A percentile compares a stretch with the other conserved stretches of the same genome.
Conservation (phyloP, 2,329 filamentous ascomycete genomes). For the Colletotrichum musae region DNA sequence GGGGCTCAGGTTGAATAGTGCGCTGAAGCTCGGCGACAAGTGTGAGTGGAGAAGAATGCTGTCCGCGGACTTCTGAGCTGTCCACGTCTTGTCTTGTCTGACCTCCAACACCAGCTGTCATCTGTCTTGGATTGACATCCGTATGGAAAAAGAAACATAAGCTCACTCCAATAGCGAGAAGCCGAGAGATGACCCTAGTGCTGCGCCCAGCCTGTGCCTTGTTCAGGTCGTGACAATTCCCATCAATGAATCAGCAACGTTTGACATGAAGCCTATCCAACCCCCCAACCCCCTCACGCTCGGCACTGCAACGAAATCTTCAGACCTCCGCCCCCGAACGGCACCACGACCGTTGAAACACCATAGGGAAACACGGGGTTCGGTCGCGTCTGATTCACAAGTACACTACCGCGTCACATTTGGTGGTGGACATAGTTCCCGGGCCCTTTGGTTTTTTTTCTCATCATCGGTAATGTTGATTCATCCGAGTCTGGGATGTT, state of each 20-base stretch:
- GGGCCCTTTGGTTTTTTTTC: not conserved
- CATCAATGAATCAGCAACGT: not conserved
- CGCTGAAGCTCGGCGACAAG: no score
- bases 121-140: not conserved
- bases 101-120: not conserved
- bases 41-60: no score
- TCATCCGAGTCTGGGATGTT: conserved; percentile 24
- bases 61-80: no score
- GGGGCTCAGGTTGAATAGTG: not conserved
- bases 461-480: conserved; percentile 23
- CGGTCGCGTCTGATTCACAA: conserved; percentile 12
- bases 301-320: conserved; percentile 1
- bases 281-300: conserved; percentile 10
- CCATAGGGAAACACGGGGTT: conserved; percentile 18
- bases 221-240: not conserved
- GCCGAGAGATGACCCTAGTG: not conserved
- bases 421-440: not conserved
- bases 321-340: not conserved
- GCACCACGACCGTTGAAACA: conserved; percentile 31
- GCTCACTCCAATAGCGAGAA: not conserved
- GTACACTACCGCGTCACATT: not conserved
- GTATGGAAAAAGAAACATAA: not conserved
- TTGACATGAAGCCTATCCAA: not conserved
- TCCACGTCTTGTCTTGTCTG: not conserved
- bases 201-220: conserved; percentile 1